Evolutionary conservation across 2,329 filamentous ascomycete genomes (phyloP).

Genomic region (Aspergillus sclerotialis): DNA sequence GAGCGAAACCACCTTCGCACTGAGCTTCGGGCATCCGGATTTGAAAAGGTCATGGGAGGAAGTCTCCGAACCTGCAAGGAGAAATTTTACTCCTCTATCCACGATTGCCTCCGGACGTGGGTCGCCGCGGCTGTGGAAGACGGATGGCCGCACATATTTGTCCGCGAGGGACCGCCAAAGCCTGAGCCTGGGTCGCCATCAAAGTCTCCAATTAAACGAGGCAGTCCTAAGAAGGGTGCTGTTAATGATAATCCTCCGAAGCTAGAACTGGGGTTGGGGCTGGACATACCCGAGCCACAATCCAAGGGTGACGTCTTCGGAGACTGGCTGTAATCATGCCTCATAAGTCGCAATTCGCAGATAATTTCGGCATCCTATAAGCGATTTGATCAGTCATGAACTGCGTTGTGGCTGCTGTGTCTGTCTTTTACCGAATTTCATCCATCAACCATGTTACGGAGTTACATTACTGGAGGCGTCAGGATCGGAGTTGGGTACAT

Average conservation of each 20-base stretch:
- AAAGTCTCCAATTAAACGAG: constrained; percentile 43
- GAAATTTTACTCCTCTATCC: constrained; percentile 91
- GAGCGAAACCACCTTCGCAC: constrained; percentile 73
- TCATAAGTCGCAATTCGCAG: no score
- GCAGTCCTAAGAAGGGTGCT: constrained; percentile 38
- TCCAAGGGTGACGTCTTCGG: constrained; percentile 21
- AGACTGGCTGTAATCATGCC: constrained; percentile 35
- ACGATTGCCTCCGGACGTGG: constrained; percentile 84
- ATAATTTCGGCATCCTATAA: neutral
- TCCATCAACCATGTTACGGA: no score
- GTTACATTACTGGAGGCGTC: no score
- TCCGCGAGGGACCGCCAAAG: constrained; percentile 51
- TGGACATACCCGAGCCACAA: constrained; percentile 23
- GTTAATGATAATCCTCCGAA: constrained; percentile 50
- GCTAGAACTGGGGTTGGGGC: constrained; percentile 45
- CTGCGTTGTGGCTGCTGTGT: no score
- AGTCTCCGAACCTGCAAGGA: constrained; percentile 90
- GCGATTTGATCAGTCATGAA: neutral
- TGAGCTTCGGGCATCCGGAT: constrained; percentile 74
- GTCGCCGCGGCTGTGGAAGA: constrained; percentile 81
- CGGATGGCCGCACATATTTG: constrained; percentile 75
- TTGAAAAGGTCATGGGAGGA: constrained; percentile 81
- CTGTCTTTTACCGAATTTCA: no score
- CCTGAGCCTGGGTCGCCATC: constrained; percentile 29
- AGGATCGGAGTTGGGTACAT: no score